These are phyloP conservation scores for Ophiostoma piceae DNA, from an alignment of 2,329 filamentous ascomycete species.

Conservation along the genomic window DNA sequence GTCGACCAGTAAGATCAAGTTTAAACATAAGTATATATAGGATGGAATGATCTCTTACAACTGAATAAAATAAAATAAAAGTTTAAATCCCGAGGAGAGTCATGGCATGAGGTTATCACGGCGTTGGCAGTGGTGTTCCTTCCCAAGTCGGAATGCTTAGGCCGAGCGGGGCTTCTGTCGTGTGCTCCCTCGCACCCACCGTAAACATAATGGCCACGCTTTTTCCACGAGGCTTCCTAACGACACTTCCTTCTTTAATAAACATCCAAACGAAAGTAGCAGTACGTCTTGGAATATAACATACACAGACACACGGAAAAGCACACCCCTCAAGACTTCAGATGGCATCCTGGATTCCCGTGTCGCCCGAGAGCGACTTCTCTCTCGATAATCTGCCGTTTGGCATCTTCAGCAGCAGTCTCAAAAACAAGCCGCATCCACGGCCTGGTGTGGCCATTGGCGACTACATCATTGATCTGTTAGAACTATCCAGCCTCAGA, in stretches of 20 bases:
- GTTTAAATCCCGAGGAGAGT: too few relatives aligned
- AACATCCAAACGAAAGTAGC: background rate
- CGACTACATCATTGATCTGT: slow-evolving; percentile 9
- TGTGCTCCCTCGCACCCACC: background rate
- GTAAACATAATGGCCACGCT: background rate
- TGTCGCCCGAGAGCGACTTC: slow-evolving; percentile 18
- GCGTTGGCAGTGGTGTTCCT: background rate
- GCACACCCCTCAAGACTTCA: background rate
- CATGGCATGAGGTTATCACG: background rate
- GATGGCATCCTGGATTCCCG: slow-evolving; percentile 38
- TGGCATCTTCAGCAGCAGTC: slow-evolving; percentile 19
- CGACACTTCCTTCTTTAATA: background rate
- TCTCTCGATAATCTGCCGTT: slow-evolving; percentile 23
- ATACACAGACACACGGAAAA: background rate
- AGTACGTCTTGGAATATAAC: too few relatives aligned
- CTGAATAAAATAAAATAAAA: too few relatives aligned
- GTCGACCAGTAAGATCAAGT: too few relatives aligned
- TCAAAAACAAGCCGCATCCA: background rate
- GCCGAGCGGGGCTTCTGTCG: background rate
- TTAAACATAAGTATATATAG: too few relatives aligned
- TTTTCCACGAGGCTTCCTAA: background rate
- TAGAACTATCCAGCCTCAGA: background rate
- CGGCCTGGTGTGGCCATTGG: slow-evolving; percentile 16
- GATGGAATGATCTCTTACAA: too few relatives aligned
- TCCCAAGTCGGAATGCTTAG: background rate